phyloP scores from a whole-genome alignment of 2,329 filamentous ascomycete species.

The Claviceps sp. region DNA sequence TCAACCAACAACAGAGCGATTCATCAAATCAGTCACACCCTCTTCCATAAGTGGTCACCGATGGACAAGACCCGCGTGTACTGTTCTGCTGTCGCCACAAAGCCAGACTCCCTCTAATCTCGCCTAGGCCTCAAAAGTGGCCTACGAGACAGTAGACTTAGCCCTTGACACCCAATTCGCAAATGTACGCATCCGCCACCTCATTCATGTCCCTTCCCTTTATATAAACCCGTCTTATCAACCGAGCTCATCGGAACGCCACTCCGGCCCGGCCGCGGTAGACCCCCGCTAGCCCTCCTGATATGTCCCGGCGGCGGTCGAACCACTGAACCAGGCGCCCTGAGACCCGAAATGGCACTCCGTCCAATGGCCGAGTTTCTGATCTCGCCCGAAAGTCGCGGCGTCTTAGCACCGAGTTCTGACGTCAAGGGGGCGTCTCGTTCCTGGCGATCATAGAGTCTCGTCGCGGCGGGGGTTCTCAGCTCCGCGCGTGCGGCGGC shows the following conservation, averaged over 20 bases:
- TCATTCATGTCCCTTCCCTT: constrained; percentile 16
- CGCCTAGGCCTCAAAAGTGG: no score
- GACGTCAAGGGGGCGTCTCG: neutral
- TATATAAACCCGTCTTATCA: constrained; percentile 67
- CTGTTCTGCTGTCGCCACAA: no score
- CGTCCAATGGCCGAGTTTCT: neutral
- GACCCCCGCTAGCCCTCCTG: constrained; percentile 29
- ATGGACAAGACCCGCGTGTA: no score
- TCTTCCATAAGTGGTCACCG: no score
- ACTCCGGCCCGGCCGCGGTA: constrained; percentile 45
- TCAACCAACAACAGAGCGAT: no score
- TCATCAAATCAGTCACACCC: no score
- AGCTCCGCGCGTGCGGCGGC: constrained; percentile 9
- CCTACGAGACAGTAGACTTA: no score
- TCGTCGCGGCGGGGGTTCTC: neutral
- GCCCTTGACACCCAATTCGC: no score
- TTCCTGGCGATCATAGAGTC: neutral
- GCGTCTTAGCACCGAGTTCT: constrained; percentile 16
- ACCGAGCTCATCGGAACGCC: constrained; percentile 68
- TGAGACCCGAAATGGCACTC: constrained; percentile 41
- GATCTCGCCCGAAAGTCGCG: constrained; percentile 38
- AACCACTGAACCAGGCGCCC: constrained; percentile 42
- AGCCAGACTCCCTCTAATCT: no score
- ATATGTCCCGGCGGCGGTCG: constrained; percentile 27
- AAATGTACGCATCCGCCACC: neutral